A percentile compares a stretch with the other conserved stretches of the same genome.
Evolutionary conservation across 2,329 filamentous ascomycete genomes (phyloP).

Genomic region (Emmonsia crescens): DNA sequence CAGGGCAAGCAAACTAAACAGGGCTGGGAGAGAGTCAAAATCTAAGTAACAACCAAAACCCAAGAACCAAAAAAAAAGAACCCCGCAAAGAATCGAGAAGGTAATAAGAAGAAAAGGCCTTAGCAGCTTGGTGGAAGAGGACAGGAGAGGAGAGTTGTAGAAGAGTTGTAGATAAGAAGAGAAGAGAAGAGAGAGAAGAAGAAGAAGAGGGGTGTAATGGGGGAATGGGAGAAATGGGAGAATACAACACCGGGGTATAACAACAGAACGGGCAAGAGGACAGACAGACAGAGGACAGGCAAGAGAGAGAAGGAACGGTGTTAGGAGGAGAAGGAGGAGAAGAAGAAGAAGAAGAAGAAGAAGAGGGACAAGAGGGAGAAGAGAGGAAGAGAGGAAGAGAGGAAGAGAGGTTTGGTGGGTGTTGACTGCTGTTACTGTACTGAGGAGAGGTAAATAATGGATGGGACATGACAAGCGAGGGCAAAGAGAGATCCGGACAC

Average conservation of each 20-base stretch:
- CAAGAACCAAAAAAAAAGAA: neutral
- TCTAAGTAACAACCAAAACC: neutral
- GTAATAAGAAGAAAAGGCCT: neutral
- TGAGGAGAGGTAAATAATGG: too few species aligned
- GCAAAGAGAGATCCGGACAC: too few species aligned
- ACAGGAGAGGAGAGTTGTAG: constrained; percentile 14
- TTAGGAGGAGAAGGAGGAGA: too few species aligned
- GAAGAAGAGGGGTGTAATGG: too few species aligned
- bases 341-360: neutral
- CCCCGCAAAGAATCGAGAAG: neutral
- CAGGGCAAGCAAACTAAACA: neutral
- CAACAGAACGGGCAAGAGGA: neutral
- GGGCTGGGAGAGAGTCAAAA: neutral
- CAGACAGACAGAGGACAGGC: constrained; percentile 10
- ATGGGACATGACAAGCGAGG: too few species aligned
- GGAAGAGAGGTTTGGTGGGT: neutral
- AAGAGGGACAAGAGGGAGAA: neutral
- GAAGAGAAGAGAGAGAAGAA: neutral
- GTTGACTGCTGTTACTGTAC: neutral
- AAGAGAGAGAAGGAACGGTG: neutral
- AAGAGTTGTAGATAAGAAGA: constrained; percentile 1
- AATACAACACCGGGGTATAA: constrained; percentile 5
- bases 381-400: neutral
- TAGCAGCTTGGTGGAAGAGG: neutral
- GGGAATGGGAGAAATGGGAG: neutral